Evolutionary conservation across 164 flowering plant genomes (phyloP), one percentile per base, ranked within the genome.

Genomic region (Taxillus chinensis): DNA sequence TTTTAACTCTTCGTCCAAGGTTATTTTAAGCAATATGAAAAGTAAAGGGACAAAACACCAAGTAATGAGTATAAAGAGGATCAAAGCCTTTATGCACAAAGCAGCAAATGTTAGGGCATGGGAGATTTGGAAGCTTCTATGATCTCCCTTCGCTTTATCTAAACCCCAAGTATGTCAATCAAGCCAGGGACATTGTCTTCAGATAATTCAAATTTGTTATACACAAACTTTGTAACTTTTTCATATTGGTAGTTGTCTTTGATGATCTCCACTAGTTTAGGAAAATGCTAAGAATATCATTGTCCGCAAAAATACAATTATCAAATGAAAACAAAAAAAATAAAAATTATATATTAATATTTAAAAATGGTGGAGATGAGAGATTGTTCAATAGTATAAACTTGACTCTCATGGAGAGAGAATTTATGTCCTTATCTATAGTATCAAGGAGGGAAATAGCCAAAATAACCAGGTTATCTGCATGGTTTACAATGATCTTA

Each of bases 371-470:
- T 17, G 8, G 16, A 5, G 8, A 8, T 39, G n/a, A n/a, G 55
- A 8, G 5, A 41, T 63, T 49, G 16, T 49, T 3, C 5, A 13
- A 15, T 5, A 38, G 16, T 46, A 74, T 78, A 51, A 56, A 91
- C 97, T 96, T 91, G 77, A 95, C 96, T 82, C 97, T 79, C 99
- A 95, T 95, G 63, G 99, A 76, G 69, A 95, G 89, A 45, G 96
- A 79, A 68, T 95, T 95, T 63, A 91, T 63, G 75, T 95, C 99
- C 67, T 95, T 95, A 68, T 95, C 99, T 39, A 95, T 93, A 41
- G 96, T 91, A 70, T 91, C 97, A 41, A 91, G 90, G 62, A 91
- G 86, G 70, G 91, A 90, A 65, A 95, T 95, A 12, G 98, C 97
- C 73, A 91, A 97, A 57, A 91, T 95, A 45, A 91, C 89, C 97